Base-by-base conservation (phyloP, 805 yeast genomes). In the Cyberlindnera americana region DNA sequence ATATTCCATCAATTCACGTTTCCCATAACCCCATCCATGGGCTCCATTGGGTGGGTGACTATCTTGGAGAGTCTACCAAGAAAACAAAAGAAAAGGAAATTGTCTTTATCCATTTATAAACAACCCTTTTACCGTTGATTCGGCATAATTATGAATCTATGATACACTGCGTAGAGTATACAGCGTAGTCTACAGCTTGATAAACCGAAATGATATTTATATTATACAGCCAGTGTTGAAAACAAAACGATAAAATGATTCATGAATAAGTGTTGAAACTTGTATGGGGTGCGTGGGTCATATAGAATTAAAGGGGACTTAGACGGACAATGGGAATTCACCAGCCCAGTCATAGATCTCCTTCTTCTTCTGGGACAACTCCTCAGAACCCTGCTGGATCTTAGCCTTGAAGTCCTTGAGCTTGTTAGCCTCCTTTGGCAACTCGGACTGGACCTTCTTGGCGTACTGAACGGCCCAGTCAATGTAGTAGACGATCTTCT, bases 271-370 rank as follows among this genome's bases (percentile, higher is more conserved):
- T 31, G 34, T 31, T 31, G 34, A 31, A 19, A 31, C 34, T 31
- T 29, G 17, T 16, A 22, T 19, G 33, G n/a, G 24, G 8, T 22
- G 8, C 8, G 11, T 8, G 6, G 27, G 27, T 25, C 27, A 25
- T 25, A n/a, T 7, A 25, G 27, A 12, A n/a, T 6, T 25, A n/a
- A 18, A 29, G 7, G 27, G 19, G 11, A 12, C 19, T 64, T 67
- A 75, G 56, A 76, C 78, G 49, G 82, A 71, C 52, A 78, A 66
- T 60, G 95, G 93, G 75, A 74, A 85, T 57, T 76, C 79, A 60
- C 89, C 91, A 52, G 96, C 96, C 99, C 99, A 93, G 48, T 72
- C 73, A 57, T 81, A 72, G 53, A 93, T 81, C 71, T 93, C 97
- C 39, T 70, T 66, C 69, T 86, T 88, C 57, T 84, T 71, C 32